Base-by-base conservation (phyloP, 1,284 basidiomycete genomes). In the Moesziomyces sp. region DNA sequence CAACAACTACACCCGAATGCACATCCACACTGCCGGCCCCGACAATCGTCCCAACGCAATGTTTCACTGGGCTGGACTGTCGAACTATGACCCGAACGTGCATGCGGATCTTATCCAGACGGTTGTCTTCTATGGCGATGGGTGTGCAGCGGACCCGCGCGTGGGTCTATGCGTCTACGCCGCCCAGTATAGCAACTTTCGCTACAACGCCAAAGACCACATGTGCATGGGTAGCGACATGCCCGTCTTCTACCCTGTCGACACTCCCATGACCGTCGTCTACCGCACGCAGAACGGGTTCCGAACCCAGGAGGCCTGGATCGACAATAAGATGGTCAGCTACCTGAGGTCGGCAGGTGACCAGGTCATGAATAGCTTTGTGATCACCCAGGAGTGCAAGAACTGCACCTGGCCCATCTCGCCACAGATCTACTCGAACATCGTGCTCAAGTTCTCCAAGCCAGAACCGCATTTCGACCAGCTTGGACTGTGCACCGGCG, bases 341-440 rank as follows among this genome's bases (percentile, higher is more conserved):
- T 73, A 67, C 38, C 47, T 73, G 3, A 16, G 70, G 7, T 51
- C 46, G 1, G 64, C 70, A 4, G 70, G 70, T 0, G 64, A 73
- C 33, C 70, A 73, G 60, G 42, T 67, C 35, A 73, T 73, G 70
- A 73, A 73, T 26, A 67, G 64, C 35, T 73, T 73, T 38, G 70
- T 73, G 7, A 73, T 73, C 24, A 73, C 70, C 10, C 70, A 73
- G 48, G 70, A 73, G 60, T 73, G 70, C 26, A 73, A 73, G 40
- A 38, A 42, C 0, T 73, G 70, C 40, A 38, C 33, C 2, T 73
- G 70, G 70, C 70, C 70, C 9, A 23, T 63, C 44, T 46, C 48
- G 19, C 64, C 63, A 40, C 70, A 73, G 60, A 52, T 62, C 24
- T 73, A 73, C 21, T 51, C 54, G 28, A 63, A 67, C 40, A 67